Percentiles rank a stretch among this genome's conserved stretches.
phyloP scores from a whole-genome alignment of 129 eudicot genomes.

The Heracleum sosnowskyi region DNA sequence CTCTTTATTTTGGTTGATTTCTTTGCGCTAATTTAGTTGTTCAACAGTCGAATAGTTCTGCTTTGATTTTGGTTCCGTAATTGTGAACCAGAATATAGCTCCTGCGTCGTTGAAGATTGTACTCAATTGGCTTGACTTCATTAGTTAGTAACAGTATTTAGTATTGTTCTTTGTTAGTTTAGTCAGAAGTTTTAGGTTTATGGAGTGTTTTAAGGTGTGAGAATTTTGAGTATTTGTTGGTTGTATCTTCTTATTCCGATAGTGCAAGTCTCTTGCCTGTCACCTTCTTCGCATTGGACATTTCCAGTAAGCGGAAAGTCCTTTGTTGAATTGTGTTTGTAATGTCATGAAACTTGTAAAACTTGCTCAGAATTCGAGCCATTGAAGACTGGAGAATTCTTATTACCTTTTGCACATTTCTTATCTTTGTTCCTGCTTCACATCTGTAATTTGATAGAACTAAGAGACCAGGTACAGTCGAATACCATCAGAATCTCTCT shows the following conservation, averaged over 20 bases:
- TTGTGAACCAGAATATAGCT: neutral
- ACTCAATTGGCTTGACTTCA: neutral
- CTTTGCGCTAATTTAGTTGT: neutral
- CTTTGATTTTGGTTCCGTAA: neutral
- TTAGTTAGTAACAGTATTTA: neutral
- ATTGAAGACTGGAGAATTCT: neutral
- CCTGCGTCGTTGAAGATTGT: neutral
- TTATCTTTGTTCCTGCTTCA: neutral
- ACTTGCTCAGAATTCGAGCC: neutral
- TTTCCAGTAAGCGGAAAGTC: neutral
- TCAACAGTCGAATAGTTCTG: neutral
- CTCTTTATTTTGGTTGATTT: neutral
- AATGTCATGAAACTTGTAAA: neutral
- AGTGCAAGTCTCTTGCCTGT: too few relatives aligned
- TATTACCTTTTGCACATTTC: neutral
- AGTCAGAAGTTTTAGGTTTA: neutral
- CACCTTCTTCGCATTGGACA: too few relatives aligned
- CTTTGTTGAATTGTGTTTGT: neutral
- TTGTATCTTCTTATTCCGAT: neutral
- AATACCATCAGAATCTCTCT: neutral
- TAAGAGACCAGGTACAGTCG: neutral
- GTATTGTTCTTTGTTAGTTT: neutral
- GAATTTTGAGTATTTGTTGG: neutral
- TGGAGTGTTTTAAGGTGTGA: neutral
- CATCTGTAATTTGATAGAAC: neutral